Base-by-base conservation (phyloP, 2,329 filamentous ascomycete species). In the Ophiostoma himal-ulmi region DNA sequence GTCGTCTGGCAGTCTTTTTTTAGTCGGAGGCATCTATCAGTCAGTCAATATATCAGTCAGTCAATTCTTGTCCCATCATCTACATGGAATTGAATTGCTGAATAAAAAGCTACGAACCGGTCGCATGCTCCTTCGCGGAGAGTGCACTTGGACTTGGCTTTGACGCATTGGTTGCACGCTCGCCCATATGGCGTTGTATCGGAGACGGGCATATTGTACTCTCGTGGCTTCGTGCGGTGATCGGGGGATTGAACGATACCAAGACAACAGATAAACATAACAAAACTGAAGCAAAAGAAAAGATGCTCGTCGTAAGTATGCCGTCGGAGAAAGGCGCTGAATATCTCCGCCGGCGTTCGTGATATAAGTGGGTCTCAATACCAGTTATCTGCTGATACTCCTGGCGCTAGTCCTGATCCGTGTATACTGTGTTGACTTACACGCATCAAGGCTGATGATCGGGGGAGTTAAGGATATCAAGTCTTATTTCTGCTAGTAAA, bases 81-180 rank as follows among this genome's bases (percentile, higher is more conserved):
- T 44, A 11, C 14, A 44, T 44, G 0, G 14, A 13, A 8, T 2
- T 44, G 14, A 44, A 44, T 30, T 30, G 30, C n/a, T 30, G 3
- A 44, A 44, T 44, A 44, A 44, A 44, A 10, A 44, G 2, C 39
- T 11, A n/a, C 37, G 17, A 20, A 71, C 68, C 71, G 52, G 44
- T 72, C 71, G 67, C 71, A 72, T 26, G 69, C 52, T n/a, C 62
- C 36, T 17, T 65, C 68, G 8, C 68, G 68, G 4, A 68, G 36
- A 1, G 57, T 70, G 70, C 68, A 72, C 30, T 72, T 72, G 22
- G 71, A 70, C 68, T 72, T 72, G 68, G 68, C 68, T 34, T 66
- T 70, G 34, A 68, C 71, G 37, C 71, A 72, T 14, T 71, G 68
- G n/a, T 14, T 67, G 62, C 71, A 72, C 5, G 70, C 71, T 1